A percentile compares a stretch with the other conserved stretches of the same genome.
Evolutionary conservation across 495 filamentous ascomycete genomes (phyloP).

Genomic region (Annulohypoxylon stygium): DNA sequence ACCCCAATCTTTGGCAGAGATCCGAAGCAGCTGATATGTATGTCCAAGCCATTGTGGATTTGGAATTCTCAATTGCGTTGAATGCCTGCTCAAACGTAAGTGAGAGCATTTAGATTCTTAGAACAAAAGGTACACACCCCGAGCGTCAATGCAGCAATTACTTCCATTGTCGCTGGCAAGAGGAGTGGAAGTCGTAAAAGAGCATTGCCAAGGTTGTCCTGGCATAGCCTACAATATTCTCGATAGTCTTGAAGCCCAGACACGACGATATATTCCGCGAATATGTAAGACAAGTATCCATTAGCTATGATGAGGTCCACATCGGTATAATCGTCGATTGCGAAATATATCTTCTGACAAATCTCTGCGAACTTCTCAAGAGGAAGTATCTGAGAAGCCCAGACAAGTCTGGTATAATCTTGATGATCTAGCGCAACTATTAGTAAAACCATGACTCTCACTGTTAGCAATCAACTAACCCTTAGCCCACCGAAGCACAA

Average conservation of each 20-base stretch:
- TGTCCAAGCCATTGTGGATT: slow-evolving; percentile 5
- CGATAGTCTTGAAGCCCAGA: slow-evolving; percentile 18
- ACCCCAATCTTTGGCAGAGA: slow-evolving; percentile 17
- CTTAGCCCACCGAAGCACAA: slow-evolving; percentile 17
- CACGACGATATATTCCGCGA: slow-evolving; percentile 6
- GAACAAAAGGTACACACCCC: background rate
- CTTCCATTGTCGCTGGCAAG: slow-evolving; percentile 19
- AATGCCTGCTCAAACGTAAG: slow-evolving; percentile 8
- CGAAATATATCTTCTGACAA: slow-evolving; percentile 17
- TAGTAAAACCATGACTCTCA: background rate
- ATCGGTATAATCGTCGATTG: slow-evolving; percentile 12
- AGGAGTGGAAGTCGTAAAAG: slow-evolving; percentile 11
- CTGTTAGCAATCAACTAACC: background rate
- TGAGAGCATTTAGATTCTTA: background rate
- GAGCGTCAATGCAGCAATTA: slow-evolving; percentile 13
- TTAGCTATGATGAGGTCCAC: slow-evolving; percentile 19
- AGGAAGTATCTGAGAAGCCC: slow-evolving; percentile 17
- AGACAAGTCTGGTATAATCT: background rate
- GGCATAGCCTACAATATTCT: slow-evolving; percentile 11
- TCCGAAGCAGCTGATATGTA: slow-evolving; percentile 17
- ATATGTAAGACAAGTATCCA: slow-evolving; percentile 17
- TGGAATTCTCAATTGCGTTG: slow-evolving; percentile 15
- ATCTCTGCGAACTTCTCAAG: slow-evolving; percentile 22
- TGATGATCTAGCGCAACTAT: background rate
- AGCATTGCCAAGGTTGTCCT: slow-evolving; percentile 2